These are phyloP conservation scores for Gigaspora rosea DNA, from an alignment of 192 early-diverging fungal species.

Conservation along the genomic window DNA sequence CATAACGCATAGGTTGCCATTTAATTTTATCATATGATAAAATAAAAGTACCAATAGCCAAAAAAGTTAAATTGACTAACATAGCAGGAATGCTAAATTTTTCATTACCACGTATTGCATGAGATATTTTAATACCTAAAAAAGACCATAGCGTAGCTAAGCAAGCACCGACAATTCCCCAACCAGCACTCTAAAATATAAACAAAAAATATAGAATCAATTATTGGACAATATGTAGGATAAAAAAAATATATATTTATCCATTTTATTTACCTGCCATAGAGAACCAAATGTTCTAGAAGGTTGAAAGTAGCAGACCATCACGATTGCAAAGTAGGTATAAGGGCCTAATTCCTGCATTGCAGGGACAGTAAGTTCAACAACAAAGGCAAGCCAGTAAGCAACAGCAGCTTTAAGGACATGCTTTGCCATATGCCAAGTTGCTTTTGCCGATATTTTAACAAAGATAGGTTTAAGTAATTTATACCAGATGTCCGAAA, in stretches of 20 bases:
- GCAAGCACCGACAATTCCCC: slow-evolving; percentile 5
- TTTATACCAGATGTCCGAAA: not conserved
- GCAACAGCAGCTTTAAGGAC: slow-evolving; percentile 19
- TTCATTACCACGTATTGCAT: not conserved
- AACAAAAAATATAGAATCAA: not conserved
- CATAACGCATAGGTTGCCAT: slow-evolving; percentile 26
- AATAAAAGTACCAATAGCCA: slow-evolving; percentile 22
- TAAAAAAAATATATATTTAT: not conserved
- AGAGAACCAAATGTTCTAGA: slow-evolving; percentile 15
- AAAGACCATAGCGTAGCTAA: not conserved
- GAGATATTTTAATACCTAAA: not conserved
- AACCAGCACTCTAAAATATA: slow-evolving; percentile 13
- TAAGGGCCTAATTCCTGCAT: not conserved
- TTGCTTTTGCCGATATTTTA: not conserved
- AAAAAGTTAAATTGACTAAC: not conserved
- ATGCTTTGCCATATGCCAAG: slow-evolving; percentile 16
- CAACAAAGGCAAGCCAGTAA: slow-evolving; percentile 17
- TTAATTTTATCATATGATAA: slow-evolving; percentile 29
- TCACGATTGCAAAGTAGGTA: slow-evolving; percentile 14
- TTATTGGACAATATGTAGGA: not conserved
- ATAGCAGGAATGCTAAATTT: not conserved
- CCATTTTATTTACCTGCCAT: slow-evolving; percentile 2
- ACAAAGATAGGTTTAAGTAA: not conserved
- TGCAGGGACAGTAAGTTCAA: slow-evolving; percentile 17
- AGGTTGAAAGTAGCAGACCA: slow-evolving; percentile 22